Percentiles rank a stretch among this genome's conserved stretches.
Conservation (phyloP, 2,329 filamentous ascomycete species). For the Paramyrothecium roridum region DNA sequence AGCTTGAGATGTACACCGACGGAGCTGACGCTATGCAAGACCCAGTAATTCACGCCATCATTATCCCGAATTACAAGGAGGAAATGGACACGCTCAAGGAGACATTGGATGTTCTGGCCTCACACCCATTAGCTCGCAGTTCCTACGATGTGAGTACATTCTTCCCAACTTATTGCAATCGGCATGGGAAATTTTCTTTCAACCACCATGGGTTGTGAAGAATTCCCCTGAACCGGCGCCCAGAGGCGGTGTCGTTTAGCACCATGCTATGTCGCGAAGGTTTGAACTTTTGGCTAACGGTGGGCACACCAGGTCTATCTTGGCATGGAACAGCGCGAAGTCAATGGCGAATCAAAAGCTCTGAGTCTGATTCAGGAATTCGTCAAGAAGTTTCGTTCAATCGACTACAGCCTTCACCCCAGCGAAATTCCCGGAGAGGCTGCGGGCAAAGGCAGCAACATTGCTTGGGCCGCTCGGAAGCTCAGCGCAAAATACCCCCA, state of each 20-base stretch:
- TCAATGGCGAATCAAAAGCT: conserved; percentile 59
- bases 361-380: conserved; percentile 60
- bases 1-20: conserved; percentile 44
- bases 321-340: conserved; percentile 70
- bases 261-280: neutral
- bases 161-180: neutral
- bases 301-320: conserved; percentile 56
- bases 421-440: conserved; percentile 63
- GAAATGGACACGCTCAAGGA: conserved; percentile 65
- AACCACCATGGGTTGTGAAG: too few relatives aligned
- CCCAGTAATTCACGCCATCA: conserved; percentile 60
- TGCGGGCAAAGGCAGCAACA: conserved; percentile 72
- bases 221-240: neutral
- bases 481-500: conserved; percentile 59
- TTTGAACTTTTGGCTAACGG: neutral
- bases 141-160: conserved; percentile 64
- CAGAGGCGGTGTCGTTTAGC: neutral
- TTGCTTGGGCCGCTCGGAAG: conserved; percentile 67
- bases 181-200: too few relatives aligned
- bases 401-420: conserved; percentile 67
- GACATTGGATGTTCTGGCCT: conserved; percentile 66
- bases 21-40: conserved; percentile 35
- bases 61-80: conserved; percentile 74
- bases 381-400: conserved; percentile 60
- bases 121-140: conserved; percentile 59